Conservation (phyloP, 441 rosid species). For the Rhodomyrtus psidioides region DNA sequence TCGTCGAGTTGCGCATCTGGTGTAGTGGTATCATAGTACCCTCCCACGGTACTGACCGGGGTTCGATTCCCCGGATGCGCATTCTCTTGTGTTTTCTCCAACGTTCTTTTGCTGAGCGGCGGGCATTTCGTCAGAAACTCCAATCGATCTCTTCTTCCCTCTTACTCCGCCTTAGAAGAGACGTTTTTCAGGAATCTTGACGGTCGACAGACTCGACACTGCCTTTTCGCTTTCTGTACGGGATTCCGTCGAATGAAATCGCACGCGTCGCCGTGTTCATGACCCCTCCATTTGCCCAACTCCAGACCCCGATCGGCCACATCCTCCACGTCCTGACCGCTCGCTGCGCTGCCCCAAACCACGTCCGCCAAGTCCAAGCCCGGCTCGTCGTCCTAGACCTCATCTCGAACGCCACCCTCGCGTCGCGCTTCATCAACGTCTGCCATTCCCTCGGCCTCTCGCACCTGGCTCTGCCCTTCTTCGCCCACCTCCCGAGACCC, state of each 20-base stretch:
- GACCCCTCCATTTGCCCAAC: not conserved
- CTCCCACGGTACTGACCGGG: slow-evolving; percentile 99
- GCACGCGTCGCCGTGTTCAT: not conserved
- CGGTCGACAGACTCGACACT: not conserved
- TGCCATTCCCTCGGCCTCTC: slow-evolving; percentile 24
- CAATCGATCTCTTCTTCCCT: not conserved
- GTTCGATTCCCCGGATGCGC: slow-evolving; percentile 99
- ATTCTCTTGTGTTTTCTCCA: not conserved
- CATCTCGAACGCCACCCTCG: slow-evolving; percentile 22
- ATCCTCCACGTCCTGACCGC: slow-evolving; percentile 21
- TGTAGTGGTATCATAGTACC: slow-evolving; percentile 99
- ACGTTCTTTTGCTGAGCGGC: no score
- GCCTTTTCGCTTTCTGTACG: not conserved
- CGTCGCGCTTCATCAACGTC: slow-evolving; percentile 27
- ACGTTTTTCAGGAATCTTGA: not conserved
- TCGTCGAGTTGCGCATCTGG: slow-evolving; percentile 38
- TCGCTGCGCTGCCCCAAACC: slow-evolving; percentile 16
- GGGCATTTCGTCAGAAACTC: not conserved
- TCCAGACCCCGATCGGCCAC: slow-evolving; percentile 4
- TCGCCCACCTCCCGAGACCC: slow-evolving; percentile 15
- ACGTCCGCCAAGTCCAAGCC: slow-evolving; percentile 34
- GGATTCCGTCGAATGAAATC: not conserved
- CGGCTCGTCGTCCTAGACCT: slow-evolving; percentile 34
- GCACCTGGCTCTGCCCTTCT: slow-evolving; percentile 14
- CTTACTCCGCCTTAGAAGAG: not conserved